These are phyloP conservation scores for Novymonas esmeraldas DNA, from an alignment of 208 protist genomes.

Conservation along the genomic window DNA sequence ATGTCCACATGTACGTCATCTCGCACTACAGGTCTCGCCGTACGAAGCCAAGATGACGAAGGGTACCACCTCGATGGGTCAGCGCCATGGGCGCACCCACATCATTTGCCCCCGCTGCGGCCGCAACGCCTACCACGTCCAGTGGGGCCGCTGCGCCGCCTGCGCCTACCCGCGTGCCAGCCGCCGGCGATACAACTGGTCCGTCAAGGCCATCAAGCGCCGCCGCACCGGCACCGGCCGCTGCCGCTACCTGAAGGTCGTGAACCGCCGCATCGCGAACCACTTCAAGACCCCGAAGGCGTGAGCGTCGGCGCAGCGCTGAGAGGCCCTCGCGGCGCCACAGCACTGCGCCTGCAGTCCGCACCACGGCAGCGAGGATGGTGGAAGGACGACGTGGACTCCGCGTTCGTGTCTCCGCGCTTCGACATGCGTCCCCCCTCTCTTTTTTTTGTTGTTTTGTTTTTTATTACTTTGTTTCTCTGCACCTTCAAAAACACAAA, in stretches of 20 bases:
- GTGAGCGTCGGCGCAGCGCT: conserved; percentile 22
- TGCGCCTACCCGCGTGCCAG: conserved; percentile 98
- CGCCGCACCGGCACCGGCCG: conserved; percentile 98
- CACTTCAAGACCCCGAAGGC: conserved; percentile 96
- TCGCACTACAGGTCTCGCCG: background rate
- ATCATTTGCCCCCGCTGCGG: conserved; percentile 98
- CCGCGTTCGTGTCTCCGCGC: too few relatives aligned
- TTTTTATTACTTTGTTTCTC: conserved; percentile 7
- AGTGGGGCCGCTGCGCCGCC: conserved; percentile 97
- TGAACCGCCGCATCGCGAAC: conserved; percentile 97
- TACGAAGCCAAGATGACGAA: conserved; percentile 72
- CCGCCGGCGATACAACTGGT: conserved; percentile 98
- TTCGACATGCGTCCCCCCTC: background rate
- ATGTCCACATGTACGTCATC: too few relatives aligned
- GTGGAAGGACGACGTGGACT: too few relatives aligned
- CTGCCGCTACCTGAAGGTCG: conserved; percentile 97
- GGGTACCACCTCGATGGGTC: conserved; percentile 91
- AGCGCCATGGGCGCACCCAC: conserved; percentile 95
- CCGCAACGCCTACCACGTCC: conserved; percentile 96
- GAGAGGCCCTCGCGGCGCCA: background rate
- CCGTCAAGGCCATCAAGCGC: conserved; percentile 97
- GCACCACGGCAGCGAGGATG: too few relatives aligned
- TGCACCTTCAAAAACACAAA: background rate
- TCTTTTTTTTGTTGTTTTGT: background rate
- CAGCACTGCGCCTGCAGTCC: too few relatives aligned